Conservation (phyloP, 2,329 filamentous ascomycete genomes). For the Cordyceps militaris region DNA sequence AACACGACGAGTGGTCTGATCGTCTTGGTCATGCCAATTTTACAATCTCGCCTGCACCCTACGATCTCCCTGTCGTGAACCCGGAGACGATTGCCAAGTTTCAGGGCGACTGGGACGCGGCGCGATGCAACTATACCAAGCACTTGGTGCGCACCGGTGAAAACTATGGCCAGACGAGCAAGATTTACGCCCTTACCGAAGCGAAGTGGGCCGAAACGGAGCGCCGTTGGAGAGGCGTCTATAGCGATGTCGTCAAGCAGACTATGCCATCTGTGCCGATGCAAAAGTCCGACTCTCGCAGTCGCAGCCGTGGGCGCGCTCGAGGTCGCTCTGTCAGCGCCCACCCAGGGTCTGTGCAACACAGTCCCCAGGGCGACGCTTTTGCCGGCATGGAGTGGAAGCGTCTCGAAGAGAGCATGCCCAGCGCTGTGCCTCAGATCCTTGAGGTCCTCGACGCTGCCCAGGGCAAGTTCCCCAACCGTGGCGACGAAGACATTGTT, state of each 20-base stretch:
- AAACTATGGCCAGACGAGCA: slow-evolving; percentile 84
- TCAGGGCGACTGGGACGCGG: slow-evolving; percentile 73
- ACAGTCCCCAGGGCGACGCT: slow-evolving; percentile 30
- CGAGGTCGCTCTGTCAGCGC: slow-evolving; percentile 33
- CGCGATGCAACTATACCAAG: slow-evolving; percentile 79
- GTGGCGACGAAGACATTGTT: slow-evolving; percentile 88
- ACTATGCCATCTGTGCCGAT: slow-evolving; percentile 30
- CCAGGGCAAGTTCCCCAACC: slow-evolving; percentile 75
- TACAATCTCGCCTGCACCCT: slow-evolving; percentile 76
- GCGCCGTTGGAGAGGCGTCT: slow-evolving; percentile 61
- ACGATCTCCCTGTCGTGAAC: slow-evolving; percentile 58
- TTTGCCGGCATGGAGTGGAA: slow-evolving; percentile 38
- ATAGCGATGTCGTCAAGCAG: slow-evolving; percentile 56
- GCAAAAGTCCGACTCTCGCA: slow-evolving; percentile 26
- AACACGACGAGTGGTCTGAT: slow-evolving; percentile 75
- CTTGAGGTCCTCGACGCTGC: slow-evolving; percentile 58
- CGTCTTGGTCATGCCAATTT: slow-evolving; percentile 90
- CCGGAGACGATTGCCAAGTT: slow-evolving; percentile 53
- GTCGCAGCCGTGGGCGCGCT: slow-evolving; percentile 33
- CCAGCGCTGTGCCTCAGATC: slow-evolving; percentile 61
- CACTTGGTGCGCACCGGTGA: slow-evolving; percentile 82
- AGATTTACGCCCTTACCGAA: slow-evolving; percentile 77
- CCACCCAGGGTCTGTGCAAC: slow-evolving; percentile 31
- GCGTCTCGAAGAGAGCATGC: slow-evolving; percentile 46
- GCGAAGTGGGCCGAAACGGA: slow-evolving; percentile 84